A percentile compares a stretch with the other conserved stretches of the same genome.
These are phyloP conservation scores for Grammothele lineata DNA, from an alignment of 768 basidiomycete species.

Conservation along the genomic window DNA sequence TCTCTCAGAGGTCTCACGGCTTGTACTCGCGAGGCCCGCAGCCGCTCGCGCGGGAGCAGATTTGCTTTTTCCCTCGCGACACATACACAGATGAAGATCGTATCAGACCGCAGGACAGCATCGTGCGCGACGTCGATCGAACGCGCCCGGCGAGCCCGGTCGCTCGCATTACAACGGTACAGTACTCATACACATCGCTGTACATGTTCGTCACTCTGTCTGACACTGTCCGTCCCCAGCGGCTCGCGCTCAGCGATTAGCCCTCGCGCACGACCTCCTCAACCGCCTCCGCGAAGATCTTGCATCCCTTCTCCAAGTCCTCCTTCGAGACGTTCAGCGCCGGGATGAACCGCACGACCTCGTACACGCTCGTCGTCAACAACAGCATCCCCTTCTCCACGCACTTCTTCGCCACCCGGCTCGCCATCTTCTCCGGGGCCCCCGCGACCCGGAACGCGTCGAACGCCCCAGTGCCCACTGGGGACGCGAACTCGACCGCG, in stretches of 20 bases:
- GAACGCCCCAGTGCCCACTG: conserved; percentile 44
- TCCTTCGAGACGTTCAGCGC: conserved; percentile 74
- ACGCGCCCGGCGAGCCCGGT: no score
- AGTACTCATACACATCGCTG: no score
- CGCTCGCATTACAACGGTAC: no score
- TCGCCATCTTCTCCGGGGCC: conserved; percentile 54
- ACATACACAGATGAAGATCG: no score
- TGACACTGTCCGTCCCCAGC: no score
- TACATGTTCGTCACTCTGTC: no score
- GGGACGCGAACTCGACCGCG: conserved; percentile 71
- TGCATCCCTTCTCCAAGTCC: conserved; percentile 67
- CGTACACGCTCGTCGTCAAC: conserved; percentile 85
- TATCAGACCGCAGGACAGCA: no score
- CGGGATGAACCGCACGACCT: conserved; percentile 91
- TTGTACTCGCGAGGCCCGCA: no score
- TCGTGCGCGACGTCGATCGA: no score
- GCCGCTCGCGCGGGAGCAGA: no score
- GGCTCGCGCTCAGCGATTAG: conserved; percentile 4
- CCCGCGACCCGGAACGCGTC: conserved; percentile 38
- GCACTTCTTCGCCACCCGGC: conserved; percentile 71
- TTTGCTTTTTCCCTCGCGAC: no score
- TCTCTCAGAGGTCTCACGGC: no score
- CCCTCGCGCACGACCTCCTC: conserved; percentile 50
- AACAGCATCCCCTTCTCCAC: conserved; percentile 83
- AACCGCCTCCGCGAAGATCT: conserved; percentile 66